Base-by-base conservation (phyloP, 2,329 filamentous ascomycete species). In the Moelleriella libera region DNA sequence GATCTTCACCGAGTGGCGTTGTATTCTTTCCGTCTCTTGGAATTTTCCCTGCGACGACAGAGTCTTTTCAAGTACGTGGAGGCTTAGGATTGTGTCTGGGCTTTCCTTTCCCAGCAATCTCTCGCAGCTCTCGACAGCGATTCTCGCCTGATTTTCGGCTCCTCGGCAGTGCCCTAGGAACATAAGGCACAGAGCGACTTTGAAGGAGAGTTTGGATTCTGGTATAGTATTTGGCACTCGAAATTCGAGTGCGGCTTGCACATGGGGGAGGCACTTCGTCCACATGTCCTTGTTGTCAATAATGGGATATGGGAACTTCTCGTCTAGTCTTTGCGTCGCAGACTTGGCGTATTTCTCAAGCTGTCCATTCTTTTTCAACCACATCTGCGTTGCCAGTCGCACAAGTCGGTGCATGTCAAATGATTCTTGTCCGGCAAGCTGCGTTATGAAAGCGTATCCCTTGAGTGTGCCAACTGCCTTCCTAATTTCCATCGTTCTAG, bases 331-430 rank as follows among this genome's bases (percentile, higher is more conserved):
- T 9, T 46, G 14, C 11, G 41, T 46, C 37, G 28, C 29, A 40
- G 6, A 29, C 21, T n/a, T 29, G 21, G 30, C 37, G 30, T 12
- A 14, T 6, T 32, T 6, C 28, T 40, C 29, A 8, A 29, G 14
- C 28, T 43, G 8, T 9, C 29, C 29, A 6, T 55, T 47, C 12
- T 52, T 30, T 0, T 49, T 44, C 1, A 65, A 43, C 58, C 55
- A 63, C 40, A 57, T 63, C 10, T 50, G 52, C 49, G 57, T 60
- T 4, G 56, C 55, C 9, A 64, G 37, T 37, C 53, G 56, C 29
- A 65, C 58, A 5, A 65, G 52, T 8, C 60, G 55, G 37, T 65
- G 59, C 10, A 65, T 61, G 45, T 62, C 59, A 34, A 55, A 57
- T 3, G 48, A 49, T 11, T 48, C 37, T 2, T 21, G 4, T 6